phyloP scores from a whole-genome alignment of 208 protist genomes.

The Leptomonas seymouri region DNA sequence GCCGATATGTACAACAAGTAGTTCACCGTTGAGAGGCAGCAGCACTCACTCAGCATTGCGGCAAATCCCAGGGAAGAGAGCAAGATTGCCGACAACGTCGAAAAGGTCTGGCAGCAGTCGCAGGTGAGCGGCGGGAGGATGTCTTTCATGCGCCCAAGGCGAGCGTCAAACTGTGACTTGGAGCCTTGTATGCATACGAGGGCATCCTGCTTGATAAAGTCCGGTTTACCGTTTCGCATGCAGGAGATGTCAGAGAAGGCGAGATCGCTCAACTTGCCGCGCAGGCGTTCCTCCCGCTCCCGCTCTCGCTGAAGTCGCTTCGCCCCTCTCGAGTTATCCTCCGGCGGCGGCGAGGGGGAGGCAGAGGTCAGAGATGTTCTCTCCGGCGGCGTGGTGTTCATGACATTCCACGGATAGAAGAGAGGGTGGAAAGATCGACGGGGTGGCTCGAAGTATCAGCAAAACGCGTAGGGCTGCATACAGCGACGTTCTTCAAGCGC shows the following conservation, averaged over 20 bases:
- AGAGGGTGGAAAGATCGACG: no score
- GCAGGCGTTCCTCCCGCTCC: slow-evolving; percentile 57
- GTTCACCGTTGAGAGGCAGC: slow-evolving; percentile 74
- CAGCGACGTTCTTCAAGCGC: no score
- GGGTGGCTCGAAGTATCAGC: no score
- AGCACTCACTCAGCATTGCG: slow-evolving; percentile 63
- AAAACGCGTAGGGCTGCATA: no score
- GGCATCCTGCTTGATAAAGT: slow-evolving; percentile 56
- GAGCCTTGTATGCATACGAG: slow-evolving; percentile 72
- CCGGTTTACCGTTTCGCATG: slow-evolving; percentile 35
- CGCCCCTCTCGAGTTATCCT: slow-evolving; percentile 5
- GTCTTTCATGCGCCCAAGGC: slow-evolving; percentile 42
- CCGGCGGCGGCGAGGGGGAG: slow-evolving; percentile 13
- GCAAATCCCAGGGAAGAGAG: slow-evolving; percentile 80
- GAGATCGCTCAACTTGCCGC: slow-evolving; percentile 67
- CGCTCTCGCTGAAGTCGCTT: slow-evolving; percentile 46
- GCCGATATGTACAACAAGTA: slow-evolving; percentile 89
- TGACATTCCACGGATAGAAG: slow-evolving; percentile 8
- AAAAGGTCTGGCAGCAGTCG: slow-evolving; percentile 91
- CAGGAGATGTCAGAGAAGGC: slow-evolving; percentile 63
- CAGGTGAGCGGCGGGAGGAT: slow-evolving; percentile 73
- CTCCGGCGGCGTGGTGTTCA: slow-evolving; percentile 14
- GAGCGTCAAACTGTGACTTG: slow-evolving; percentile 84
- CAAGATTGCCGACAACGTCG: slow-evolving; percentile 71
- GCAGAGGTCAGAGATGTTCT: slow-evolving; percentile 8